Conservation (phyloP, 306 rosid genomes). For the Glycine tomentella region DNA sequence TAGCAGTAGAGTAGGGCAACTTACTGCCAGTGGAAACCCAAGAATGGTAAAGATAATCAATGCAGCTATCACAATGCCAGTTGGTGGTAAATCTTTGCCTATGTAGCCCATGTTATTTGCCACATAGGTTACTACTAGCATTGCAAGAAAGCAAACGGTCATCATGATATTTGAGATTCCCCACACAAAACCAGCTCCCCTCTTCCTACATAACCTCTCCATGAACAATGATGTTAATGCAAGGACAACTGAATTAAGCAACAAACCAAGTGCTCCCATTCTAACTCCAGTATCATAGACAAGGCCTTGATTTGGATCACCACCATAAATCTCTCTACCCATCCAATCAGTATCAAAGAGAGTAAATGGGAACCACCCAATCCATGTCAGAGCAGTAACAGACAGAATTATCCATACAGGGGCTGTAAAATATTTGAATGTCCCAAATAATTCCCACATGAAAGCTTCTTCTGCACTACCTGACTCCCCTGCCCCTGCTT, state of each 20-base stretch:
- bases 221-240: constrained; percentile 87
- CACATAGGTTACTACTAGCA: constrained; percentile 76
- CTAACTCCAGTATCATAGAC: constrained; percentile 81
- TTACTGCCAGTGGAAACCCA: constrained; percentile 90
- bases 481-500: constrained; percentile 56
- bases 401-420: constrained; percentile 78
- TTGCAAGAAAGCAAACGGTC: constrained; percentile 78
- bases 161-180: constrained; percentile 82
- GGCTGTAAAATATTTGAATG: constrained; percentile 78
- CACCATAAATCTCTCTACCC: constrained; percentile 99
- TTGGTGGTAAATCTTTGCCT: constrained; percentile 70
- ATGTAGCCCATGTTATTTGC: constrained; percentile 62
- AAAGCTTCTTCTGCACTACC: constrained; percentile 78
- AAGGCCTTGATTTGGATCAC: constrained; percentile 86
- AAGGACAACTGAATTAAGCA: constrained; percentile 91
- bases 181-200: constrained; percentile 95
- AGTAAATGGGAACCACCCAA: constrained; percentile 95
- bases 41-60: constrained; percentile 74
- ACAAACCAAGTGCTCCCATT: constrained; percentile 92
- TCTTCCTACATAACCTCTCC: constrained; percentile 89
- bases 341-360: constrained; percentile 99
- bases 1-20: constrained; percentile 47
- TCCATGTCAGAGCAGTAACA: constrained; percentile 92
- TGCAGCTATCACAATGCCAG: constrained; percentile 78
- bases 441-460: constrained; percentile 90